phyloP scores from a whole-genome alignment of 225 moss, liverwort and hornwort species.

The Bryoerythrophyllum caledonicum region DNA sequence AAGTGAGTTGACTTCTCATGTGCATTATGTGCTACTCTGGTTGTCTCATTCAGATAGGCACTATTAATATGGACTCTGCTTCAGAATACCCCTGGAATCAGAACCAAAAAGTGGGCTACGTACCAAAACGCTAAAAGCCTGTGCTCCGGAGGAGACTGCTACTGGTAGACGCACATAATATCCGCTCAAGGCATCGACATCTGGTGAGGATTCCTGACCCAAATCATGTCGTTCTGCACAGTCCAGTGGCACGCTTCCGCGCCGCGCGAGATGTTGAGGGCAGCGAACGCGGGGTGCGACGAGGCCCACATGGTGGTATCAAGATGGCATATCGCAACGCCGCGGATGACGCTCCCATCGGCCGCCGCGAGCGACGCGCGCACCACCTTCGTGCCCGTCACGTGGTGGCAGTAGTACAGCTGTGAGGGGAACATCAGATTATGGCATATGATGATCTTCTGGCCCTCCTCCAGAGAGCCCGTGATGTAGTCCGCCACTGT shows the following conservation, averaged over 20 bases:
- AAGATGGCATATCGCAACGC: slow-evolving; percentile 42
- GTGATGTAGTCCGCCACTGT: slow-evolving; percentile 26
- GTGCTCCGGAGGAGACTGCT: slow-evolving; percentile 14
- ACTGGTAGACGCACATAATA: background rate
- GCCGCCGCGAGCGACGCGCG: slow-evolving; percentile 34
- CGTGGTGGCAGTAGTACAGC: slow-evolving; percentile 47
- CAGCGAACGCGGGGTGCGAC: slow-evolving; percentile 40
- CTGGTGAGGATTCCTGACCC: slow-evolving; percentile 26
- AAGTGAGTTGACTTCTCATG: background rate
- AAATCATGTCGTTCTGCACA: slow-evolving; percentile 38
- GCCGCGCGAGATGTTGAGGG: slow-evolving; percentile 40
- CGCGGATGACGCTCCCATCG: slow-evolving; percentile 32
- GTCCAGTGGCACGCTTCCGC: slow-evolving; percentile 50
- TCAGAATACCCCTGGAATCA: slow-evolving; percentile 12
- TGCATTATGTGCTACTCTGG: background rate
- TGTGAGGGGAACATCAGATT: slow-evolving; percentile 47
- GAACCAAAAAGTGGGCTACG: slow-evolving; percentile 20
- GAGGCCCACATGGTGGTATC: slow-evolving; percentile 46
- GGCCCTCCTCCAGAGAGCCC: slow-evolving; percentile 24
- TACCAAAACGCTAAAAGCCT: slow-evolving; percentile 24
- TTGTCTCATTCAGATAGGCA: slow-evolving; percentile 3
- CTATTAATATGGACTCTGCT: background rate
- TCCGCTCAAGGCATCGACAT: background rate
- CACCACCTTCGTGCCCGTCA: slow-evolving; percentile 37
- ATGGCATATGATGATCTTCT: slow-evolving; percentile 37